Evolutionary conservation across 768 basidiomycete genomes (phyloP), one percentile per base, ranked within the genome.

Genomic region (Lactarius akahatsu): DNA sequence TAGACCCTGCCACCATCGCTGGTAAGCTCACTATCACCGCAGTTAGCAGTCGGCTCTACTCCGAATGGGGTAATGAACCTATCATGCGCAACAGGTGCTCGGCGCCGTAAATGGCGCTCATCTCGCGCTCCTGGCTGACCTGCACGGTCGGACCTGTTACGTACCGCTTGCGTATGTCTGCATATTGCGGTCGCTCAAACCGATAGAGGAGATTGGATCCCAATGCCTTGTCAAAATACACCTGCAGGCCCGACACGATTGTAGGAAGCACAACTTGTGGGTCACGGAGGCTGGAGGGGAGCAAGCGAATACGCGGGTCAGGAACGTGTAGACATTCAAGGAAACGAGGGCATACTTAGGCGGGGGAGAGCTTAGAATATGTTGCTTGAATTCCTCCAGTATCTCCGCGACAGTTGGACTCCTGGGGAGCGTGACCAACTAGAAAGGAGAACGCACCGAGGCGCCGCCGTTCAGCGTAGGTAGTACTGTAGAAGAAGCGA

Each of bases 111-210:
- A 98, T 82, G 60, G 85, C 79, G 74, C 92, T 94, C 89, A 97
- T 92, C 72, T 92, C 88, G 75, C 86, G 90, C 73, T 93, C 92
- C 68, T 86, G 80, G 6, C 80, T 83, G 13, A 88, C 80, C 59
- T 83, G 77, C 32, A 92, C 90, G 59, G 86, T 83, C 57, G 82
- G 86, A 1, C 89, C 91, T 8, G 91, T 92, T 68, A 88, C 85
- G 70, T 88, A 92, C 68, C 78, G 77, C 72, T 88, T 87, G 54
- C 91, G 84, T 28, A 92, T 83, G 57, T 89, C 86, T 6, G 89
- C 88, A 69, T 96, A 98, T 75, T 98, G 96, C 7, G 87, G 86
- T n/a, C 96, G 85, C 76, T 99, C 96, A 70, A 96, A 95, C 23
- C 94, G 89, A 74, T 98, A 99, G 4, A 98, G 82, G 32, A 99